These are phyloP conservation scores for Ganoderma boninense DNA, from an alignment of 1,284 basidiomycete genomes.

Conservation along the genomic window DNA sequence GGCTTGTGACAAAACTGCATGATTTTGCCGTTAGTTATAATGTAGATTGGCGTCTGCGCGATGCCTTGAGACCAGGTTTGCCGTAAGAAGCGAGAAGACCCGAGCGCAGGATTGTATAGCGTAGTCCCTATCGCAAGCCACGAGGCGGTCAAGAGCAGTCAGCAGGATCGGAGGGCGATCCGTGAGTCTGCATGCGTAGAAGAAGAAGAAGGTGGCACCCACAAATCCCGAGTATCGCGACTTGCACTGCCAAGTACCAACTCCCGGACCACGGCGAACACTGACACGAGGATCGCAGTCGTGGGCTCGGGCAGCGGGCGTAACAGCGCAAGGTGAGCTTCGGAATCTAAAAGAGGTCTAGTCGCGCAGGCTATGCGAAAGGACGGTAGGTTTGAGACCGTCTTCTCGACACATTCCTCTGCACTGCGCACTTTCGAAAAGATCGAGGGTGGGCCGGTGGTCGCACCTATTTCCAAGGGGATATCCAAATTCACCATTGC, in stretches of 20 bases:
- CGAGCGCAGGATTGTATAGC: slow-evolving; percentile 13
- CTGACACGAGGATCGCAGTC: slow-evolving; percentile 7
- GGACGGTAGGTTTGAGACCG: neutral
- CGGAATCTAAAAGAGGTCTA: slow-evolving; percentile 3
- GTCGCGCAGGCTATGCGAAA: neutral
- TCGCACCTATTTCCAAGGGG: neutral
- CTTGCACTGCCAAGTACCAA: neutral
- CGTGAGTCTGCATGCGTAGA: neutral
- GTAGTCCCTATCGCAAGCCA: slow-evolving; percentile 27
- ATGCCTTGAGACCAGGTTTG: slow-evolving; percentile 11
- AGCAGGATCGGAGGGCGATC: slow-evolving; percentile 18
- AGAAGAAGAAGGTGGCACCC: neutral
- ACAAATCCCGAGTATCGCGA: neutral
- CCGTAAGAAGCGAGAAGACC: slow-evolving; percentile 17
- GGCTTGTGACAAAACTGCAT: neutral
- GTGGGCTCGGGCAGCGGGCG: neutral
- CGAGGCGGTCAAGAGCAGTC: slow-evolving; percentile 21
- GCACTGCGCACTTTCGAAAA: neutral
- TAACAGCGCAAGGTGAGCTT: neutral
- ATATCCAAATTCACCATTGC: neutral
- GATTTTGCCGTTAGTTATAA: neutral
- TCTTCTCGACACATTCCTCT: slow-evolving; percentile 4
- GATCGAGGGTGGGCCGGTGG: slow-evolving; percentile 2
- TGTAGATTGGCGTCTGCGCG: neutral
- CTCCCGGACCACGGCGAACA: neutral